Base-by-base conservation (phyloP, 176 grass and related monocot genomes). In the Aegilops longissima region DNA sequence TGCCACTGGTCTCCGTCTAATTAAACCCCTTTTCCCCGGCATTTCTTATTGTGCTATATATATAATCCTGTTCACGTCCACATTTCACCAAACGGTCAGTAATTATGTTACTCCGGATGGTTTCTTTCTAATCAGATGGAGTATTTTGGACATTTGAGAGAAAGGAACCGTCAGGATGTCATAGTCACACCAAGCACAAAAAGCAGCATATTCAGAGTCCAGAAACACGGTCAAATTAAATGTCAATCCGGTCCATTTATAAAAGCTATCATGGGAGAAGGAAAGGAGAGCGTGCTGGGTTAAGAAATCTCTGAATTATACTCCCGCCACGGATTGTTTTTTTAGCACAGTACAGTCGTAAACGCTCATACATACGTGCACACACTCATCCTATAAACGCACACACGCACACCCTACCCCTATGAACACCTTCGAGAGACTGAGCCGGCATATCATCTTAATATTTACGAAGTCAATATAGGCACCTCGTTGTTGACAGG, bases 71-170 rank as follows among this genome's bases (percentile, higher is more conserved):
- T 29, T 74, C 71, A 66, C 39, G 89, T 87, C 13, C 74, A 83
- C 31, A 61, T 80, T 91, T 80, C 85, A 87, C 68, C 89, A 59
- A 87, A 73, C 70, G 70, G 70, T 1, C 12, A 11, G 27, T 66
- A 14, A 24, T 5, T 12, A 24, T 3, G 54, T 58, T 20, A 31
- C 30, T 31, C 30, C 30, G 30, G 30, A 31, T 31, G 30, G 30
- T 31, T 31, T 31, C 30, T 31, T 31, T 3, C 30, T 31, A 31
- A 31, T 31, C 30, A 31, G 30, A 31, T 31, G 30, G 30, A 31
- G 30, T 31, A 59, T 59, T 21, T 1, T 13, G 30, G 30, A 31
- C 30, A 31, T 31, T 31, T 31, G 44, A 47, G 6, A 20, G 7
- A 8, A 21, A 21, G 54, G 20, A 58, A 8, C 77, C 35, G 79